phyloP scores from a whole-genome alignment of 1,284 basidiomycete genomes.

The Austroboletus niveus region DNA sequence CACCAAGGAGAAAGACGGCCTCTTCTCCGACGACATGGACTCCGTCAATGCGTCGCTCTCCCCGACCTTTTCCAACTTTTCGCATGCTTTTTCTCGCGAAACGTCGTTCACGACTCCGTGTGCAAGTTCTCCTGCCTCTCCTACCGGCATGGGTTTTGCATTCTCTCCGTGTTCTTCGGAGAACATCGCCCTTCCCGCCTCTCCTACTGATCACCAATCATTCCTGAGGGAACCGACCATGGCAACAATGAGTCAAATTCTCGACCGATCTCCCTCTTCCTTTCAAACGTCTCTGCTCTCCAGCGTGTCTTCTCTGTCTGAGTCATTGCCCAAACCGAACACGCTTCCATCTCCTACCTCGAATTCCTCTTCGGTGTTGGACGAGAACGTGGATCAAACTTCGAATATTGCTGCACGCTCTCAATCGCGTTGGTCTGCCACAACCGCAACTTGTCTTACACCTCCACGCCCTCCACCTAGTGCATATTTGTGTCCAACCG shows the following conservation, averaged over 20 bases:
- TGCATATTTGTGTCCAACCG: background rate
- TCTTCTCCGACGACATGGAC: constrained; percentile 26
- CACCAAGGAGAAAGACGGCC: constrained; percentile 11
- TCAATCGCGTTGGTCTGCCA: constrained; percentile 32
- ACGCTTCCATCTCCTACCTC: constrained; percentile 6
- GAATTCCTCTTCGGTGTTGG: background rate
- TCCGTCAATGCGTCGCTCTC: constrained; percentile 21
- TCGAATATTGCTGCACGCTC: constrained; percentile 5
- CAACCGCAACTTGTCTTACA: constrained; percentile 24
- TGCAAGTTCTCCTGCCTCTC: constrained; percentile 21
- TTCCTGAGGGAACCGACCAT: constrained; percentile 6
- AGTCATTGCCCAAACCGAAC: background rate
- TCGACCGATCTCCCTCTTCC: background rate
- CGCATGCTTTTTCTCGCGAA: constrained; percentile 23
- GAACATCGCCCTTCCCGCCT: constrained; percentile 23
- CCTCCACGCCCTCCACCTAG: constrained; percentile 8
- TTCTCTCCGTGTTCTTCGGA: constrained; percentile 19
- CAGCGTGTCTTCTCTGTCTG: background rate
- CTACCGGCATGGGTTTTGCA: constrained; percentile 19
- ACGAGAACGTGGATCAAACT: constrained; percentile 5
- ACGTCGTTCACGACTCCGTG: constrained; percentile 25
- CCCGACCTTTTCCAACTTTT: constrained; percentile 31
- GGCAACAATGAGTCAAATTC: background rate
- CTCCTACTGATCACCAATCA: constrained; percentile 15
- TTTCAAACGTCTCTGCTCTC: background rate